Percentiles rank a stretch among this genome's conserved stretches.
These are phyloP conservation scores for Pholiota microspora DNA, from an alignment of 768 basidiomycete species.

Conservation along the genomic window DNA sequence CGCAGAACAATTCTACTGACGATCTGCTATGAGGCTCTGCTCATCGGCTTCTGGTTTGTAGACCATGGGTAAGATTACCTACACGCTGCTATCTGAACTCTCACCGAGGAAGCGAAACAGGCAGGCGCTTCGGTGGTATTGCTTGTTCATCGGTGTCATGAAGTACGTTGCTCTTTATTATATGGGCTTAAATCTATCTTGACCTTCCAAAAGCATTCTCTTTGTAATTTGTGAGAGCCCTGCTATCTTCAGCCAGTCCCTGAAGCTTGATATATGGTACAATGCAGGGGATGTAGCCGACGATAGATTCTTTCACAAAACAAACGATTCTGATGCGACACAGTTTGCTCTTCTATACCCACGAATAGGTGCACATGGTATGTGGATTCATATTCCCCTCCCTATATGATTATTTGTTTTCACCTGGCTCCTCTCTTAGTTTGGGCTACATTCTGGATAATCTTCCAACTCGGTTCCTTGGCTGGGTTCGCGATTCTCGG, in stretches of 20 bases:
- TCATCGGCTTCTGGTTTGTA: conserved; percentile 95
- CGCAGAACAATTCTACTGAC: conserved; percentile 83
- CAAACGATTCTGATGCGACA: conserved; percentile 90
- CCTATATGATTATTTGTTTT: background rate
- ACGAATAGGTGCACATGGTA: conserved; percentile 68
- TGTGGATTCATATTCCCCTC: conserved; percentile 14
- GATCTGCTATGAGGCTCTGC: conserved; percentile 75
- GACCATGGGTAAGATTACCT: conserved; percentile 82
- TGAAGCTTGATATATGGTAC: background rate
- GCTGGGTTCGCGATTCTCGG: conserved; percentile 81
- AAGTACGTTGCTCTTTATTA: conserved; percentile 48
- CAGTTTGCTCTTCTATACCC: conserved; percentile 83
- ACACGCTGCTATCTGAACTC: background rate
- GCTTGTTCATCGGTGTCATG: conserved; percentile 81
- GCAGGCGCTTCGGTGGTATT: conserved; percentile 81
- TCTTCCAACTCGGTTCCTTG: conserved; percentile 73
- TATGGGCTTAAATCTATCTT: conserved; percentile 1
- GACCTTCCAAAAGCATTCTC: conserved; percentile 50
- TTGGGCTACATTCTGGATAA: conserved; percentile 85
- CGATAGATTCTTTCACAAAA: conserved; percentile 92
- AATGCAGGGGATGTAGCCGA: conserved; percentile 86
- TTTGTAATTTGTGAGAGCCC: conserved; percentile 78
- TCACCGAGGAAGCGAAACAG: conserved; percentile 31
- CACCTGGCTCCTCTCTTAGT: conserved; percentile 37
- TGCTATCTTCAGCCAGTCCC: background rate